Evolutionary conservation across 2,329 filamentous ascomycete genomes (phyloP).

Genomic region (Lasiodiplodia citricola): DNA sequence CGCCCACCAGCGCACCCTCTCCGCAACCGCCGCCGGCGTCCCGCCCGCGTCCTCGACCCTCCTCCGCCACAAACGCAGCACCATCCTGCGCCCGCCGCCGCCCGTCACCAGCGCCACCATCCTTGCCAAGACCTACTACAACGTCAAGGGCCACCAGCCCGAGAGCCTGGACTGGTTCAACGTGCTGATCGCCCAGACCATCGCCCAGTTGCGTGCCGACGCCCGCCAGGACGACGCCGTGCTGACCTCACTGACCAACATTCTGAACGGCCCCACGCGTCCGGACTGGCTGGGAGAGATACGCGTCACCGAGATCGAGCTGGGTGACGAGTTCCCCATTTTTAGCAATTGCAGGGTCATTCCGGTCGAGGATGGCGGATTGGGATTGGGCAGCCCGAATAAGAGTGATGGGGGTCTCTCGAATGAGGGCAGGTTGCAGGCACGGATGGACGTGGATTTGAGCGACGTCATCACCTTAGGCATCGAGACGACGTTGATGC

Average conservation of each 20-base stretch:
- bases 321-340: slow-evolving; percentile 97
- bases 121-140: slow-evolving; percentile 96
- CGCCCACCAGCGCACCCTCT: slow-evolving; percentile 59
- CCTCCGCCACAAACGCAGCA: slow-evolving; percentile 52
- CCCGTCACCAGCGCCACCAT: slow-evolving; percentile 91
- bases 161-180: slow-evolving; percentile 99
- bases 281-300: slow-evolving; percentile 95
- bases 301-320: slow-evolving; percentile 86
- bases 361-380: slow-evolving; percentile 77
- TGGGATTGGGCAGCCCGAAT: slow-evolving; percentile 55
- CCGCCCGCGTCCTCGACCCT: slow-evolving; percentile 32
- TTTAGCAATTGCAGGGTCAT: slow-evolving; percentile 98
- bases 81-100: slow-evolving; percentile 59
- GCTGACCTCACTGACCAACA: slow-evolving; percentile 79
- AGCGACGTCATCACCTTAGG: slow-evolving; percentile 95
- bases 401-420: slow-evolving; percentile 37
- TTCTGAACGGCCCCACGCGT: slow-evolving; percentile 84
- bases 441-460: slow-evolving; percentile 94
- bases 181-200: slow-evolving; percentile 92
- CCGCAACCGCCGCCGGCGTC: neutral
- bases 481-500: slow-evolving; percentile 88
- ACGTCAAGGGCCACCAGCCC: slow-evolving; percentile 91
- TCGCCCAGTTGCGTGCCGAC: slow-evolving; percentile 91
- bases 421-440: slow-evolving; percentile 77
- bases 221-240: slow-evolving; percentile 92